Percentiles rank a stretch among this genome's conserved stretches.
Conservation (phyloP, 2,329 filamentous ascomycete genomes). For the Ciborinia camelliae region DNA sequence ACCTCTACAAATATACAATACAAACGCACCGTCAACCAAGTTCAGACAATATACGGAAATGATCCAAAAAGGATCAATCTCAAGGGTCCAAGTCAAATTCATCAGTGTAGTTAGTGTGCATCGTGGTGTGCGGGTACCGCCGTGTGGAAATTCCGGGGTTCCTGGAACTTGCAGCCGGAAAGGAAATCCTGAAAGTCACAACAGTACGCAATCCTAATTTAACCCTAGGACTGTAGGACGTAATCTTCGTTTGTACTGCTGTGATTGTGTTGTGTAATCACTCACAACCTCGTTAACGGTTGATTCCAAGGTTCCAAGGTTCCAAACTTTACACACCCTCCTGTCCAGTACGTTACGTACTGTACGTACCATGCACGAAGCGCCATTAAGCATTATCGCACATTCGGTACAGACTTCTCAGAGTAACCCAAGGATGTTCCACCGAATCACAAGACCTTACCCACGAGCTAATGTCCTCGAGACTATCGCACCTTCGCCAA, state of each 20-base stretch:
- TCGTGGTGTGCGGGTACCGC: slow-evolving; percentile 16
- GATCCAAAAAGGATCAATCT: neutral
- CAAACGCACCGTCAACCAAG: neutral
- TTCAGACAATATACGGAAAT: neutral
- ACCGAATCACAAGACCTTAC: slow-evolving; percentile 3
- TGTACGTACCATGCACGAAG: slow-evolving; percentile 15
- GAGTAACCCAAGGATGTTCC: slow-evolving; percentile 3
- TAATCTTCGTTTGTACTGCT: slow-evolving; percentile 19
- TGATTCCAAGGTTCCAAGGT: neutral
- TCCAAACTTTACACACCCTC: neutral
- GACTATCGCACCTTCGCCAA: slow-evolving; percentile 19
- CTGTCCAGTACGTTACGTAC: too few relatives aligned
- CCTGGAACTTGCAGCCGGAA: slow-evolving; percentile 18
- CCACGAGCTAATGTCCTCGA: slow-evolving; percentile 20
- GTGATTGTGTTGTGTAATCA: slow-evolving; percentile 11
- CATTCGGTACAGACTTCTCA: slow-evolving; percentile 7
- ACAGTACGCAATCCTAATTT: slow-evolving; percentile 15
- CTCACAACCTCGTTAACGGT: slow-evolving; percentile 17
- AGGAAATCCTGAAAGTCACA: slow-evolving; percentile 16
- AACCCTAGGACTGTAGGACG: slow-evolving; percentile 19
- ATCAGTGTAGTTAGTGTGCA: neutral
- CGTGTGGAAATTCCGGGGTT: slow-evolving; percentile 21
- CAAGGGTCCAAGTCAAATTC: neutral
- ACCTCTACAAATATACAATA: neutral
- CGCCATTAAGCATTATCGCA: slow-evolving; percentile 17